Evolutionary conservation across 2,329 filamentous ascomycete genomes (phyloP).

Genomic region (Elsinoe perseae): DNA sequence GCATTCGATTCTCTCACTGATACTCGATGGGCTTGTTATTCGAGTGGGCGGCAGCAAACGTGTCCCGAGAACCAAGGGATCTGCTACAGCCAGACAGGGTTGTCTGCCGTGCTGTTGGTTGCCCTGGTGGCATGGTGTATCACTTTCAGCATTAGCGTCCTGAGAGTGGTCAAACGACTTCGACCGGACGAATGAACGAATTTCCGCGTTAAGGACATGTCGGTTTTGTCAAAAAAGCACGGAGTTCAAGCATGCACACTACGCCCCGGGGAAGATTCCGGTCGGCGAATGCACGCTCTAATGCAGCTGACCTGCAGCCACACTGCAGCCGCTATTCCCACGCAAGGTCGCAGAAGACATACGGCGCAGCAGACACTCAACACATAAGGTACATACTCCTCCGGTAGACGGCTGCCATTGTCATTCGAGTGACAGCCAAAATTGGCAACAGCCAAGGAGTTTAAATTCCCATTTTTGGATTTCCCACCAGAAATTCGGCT

Average conservation of each 20-base stretch:
- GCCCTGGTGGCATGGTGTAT: constrained; percentile 82
- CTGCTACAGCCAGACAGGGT: constrained; percentile 57
- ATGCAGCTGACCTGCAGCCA: not conserved
- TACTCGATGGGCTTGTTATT: constrained; percentile 45
- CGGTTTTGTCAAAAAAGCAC: not conserved
- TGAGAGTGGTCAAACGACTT: constrained; percentile 34
- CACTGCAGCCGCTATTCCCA: too few species aligned
- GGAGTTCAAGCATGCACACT: not conserved
- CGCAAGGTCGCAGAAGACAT: not conserved
- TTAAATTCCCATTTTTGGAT: too few species aligned
- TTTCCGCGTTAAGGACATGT: not conserved
- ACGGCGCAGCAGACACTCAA: not conserved
- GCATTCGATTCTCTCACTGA: constrained; percentile 76
- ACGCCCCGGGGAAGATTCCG: not conserved
- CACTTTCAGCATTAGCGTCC: constrained; percentile 72
- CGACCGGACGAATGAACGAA: constrained; percentile 20
- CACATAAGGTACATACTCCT: too few species aligned
- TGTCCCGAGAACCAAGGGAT: constrained; percentile 38
- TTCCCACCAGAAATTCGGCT: not conserved
- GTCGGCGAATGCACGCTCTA: too few species aligned
- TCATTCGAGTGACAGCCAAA: too few species aligned
- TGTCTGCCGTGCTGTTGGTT: constrained; percentile 71
- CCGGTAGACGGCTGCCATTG: too few species aligned
- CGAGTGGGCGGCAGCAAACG: constrained; percentile 25
- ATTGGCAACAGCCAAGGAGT: too few species aligned